Percentiles rank a stretch among this genome's conserved stretches.
Evolutionary conservation across 2,329 filamentous ascomycete genomes (phyloP).

Genomic region (Teratosphaeria zuluensis): DNA sequence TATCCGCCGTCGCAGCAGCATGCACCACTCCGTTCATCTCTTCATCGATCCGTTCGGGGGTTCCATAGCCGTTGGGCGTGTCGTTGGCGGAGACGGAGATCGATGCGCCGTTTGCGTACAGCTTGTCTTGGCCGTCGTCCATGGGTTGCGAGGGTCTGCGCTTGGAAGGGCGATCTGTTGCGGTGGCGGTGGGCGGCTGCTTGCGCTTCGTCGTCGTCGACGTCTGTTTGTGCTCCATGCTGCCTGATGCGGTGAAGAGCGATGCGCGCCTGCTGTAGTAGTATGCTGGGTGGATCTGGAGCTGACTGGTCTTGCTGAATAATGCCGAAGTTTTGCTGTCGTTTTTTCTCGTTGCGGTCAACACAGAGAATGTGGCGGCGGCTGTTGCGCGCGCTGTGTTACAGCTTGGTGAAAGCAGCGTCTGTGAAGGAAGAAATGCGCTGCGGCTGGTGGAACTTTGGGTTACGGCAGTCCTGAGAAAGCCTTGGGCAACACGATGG

Average conservation of each 20-base stretch:
- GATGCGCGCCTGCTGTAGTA: neutral
- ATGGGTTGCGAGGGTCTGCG: conserved; percentile 17
- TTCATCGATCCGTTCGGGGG: conserved; percentile 25
- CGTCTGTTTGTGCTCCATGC: conserved; percentile 6
- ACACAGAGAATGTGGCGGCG: neutral
- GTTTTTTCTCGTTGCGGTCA: neutral
- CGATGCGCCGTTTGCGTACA: conserved; percentile 20
- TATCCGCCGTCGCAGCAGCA: conserved; percentile 47
- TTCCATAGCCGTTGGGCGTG: conserved; percentile 25
- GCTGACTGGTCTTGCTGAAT: neutral
- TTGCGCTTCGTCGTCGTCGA: conserved; percentile 27
- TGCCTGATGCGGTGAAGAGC: neutral
- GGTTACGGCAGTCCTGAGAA: conserved; percentile 1
- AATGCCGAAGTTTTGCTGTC: neutral
- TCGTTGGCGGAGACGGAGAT: conserved; percentile 19
- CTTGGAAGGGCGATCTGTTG: conserved; percentile 25
- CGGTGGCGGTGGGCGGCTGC: conserved; percentile 21
- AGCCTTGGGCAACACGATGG: conserved; percentile 1
- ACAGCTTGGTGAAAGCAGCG: neutral
- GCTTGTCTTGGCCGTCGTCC: conserved; percentile 11
- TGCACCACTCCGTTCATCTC: conserved; percentile 33
- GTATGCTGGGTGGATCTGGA: neutral
- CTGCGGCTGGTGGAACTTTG: neutral
- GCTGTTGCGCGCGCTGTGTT: neutral
- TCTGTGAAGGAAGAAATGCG: neutral